These are phyloP conservation scores for Colletotrichum shisoi DNA, from an alignment of 2,329 filamentous ascomycete genomes.

Conservation along the genomic window DNA sequence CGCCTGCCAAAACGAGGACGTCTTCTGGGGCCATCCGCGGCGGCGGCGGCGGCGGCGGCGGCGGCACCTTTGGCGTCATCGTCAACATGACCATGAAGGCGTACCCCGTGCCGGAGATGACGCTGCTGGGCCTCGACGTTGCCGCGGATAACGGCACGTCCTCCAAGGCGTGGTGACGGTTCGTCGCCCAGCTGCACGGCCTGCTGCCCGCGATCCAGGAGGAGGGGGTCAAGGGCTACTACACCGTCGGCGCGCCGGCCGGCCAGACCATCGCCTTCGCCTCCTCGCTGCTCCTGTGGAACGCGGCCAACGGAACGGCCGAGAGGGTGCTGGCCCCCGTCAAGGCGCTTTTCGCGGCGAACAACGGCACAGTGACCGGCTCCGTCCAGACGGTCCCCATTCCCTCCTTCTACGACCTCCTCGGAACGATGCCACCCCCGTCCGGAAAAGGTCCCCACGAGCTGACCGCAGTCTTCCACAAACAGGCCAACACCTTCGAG, in stretches of 20 bases:
- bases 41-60: slow-evolving; percentile 23
- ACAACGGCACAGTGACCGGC: background rate
- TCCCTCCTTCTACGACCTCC: too few relatives aligned
- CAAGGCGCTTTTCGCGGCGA: background rate
- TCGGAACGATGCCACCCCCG: too few relatives aligned
- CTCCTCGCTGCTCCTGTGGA: slow-evolving; percentile 3
- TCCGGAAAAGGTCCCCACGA: too few relatives aligned
- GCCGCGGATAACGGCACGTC: slow-evolving; percentile 51
- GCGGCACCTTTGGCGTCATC: too few relatives aligned
- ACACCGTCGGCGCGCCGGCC: background rate
- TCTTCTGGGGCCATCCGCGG: slow-evolving; percentile 61
- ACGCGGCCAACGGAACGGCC: background rate
- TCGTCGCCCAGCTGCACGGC: background rate
- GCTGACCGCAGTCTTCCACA: background rate
- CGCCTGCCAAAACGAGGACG: slow-evolving; percentile 54
- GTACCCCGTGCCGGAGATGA: too few relatives aligned
- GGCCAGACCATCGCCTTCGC: background rate
- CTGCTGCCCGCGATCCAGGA: slow-evolving; percentile 6
- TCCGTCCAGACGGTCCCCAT: too few relatives aligned
- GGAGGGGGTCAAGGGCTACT: slow-evolving; percentile 9
- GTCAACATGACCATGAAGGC: too few relatives aligned
- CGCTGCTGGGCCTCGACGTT: too few relatives aligned
- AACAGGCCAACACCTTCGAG: slow-evolving; percentile 8
- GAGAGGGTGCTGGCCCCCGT: background rate
- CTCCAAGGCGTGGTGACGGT: slow-evolving; percentile 15